Evolutionary conservation across 805 yeast genomes (phyloP), one percentile per base, ranked within the genome.

Genomic region (Saturnispora gosingensis): DNA sequence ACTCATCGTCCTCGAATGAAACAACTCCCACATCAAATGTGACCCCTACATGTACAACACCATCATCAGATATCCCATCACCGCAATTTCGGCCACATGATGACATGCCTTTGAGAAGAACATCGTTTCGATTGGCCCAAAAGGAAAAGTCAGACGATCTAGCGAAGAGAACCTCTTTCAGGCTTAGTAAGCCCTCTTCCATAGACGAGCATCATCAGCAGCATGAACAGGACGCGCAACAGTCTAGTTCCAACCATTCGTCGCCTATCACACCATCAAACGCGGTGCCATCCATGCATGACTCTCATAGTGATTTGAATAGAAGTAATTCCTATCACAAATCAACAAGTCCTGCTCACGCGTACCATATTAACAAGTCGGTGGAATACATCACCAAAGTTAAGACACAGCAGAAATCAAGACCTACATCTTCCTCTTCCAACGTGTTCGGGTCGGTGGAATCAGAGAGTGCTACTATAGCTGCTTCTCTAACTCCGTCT

Each of bases 101-200:
- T 40, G 61, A 60, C 27, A 20, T 25, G 3, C 53, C 52, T 11
- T 53, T 55, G 53, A 58, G 63, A 46, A 57, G 63, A n/a, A 61
- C 65, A 8, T 58, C 64, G 1, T 62, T 61, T 46, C 54, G 65
- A 45, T 34, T 59, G 3, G 61, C 15, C 22, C 50, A 32, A 32
- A 35, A 39, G 36, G 49, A 46, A 20, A 10, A 46, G 28, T 35
- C 48, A 48, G 62, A 44, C 16, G 38, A 40, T 11, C 25, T 56
- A 4, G 44, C 52, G 13, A 52, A 59, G 42, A 54, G 60, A 43
- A 57, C 60, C 13, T 57, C 60, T 3, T 57, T 57, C 16, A 56
- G 60, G 47, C 9, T 54, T 24, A 48, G 27, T 11, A 36, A 24
- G 34, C 39, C 36, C 13, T 15, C 18, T 9, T 45, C 39, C 4